Base-by-base conservation (phyloP, 192 early-diverging fungal genomes). In the Neocallimastix lanati region DNA sequence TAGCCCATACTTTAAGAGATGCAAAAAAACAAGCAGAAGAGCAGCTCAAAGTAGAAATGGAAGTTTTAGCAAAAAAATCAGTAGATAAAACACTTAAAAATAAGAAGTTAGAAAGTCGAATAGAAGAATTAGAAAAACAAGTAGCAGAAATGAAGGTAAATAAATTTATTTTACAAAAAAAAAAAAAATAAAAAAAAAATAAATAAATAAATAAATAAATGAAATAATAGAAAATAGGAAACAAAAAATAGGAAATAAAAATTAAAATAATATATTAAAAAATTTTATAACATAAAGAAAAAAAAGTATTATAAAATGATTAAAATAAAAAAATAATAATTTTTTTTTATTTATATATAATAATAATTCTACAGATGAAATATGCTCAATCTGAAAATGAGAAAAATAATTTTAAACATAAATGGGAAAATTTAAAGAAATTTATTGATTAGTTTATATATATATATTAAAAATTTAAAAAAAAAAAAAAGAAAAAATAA, bases 301-400 rank as follows among this genome's bases (percentile, higher is more conserved):
- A n/a, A n/a, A n/a, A n/a, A n/a, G n/a, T n/a, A n/a, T n/a, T n/a
- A n/a, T n/a, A n/a, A n/a, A n/a, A n/a, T n/a, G n/a, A n/a, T n/a
- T n/a, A n/a, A n/a, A n/a, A n/a, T n/a, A n/a, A n/a, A n/a, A n/a
- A n/a, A n/a, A n/a, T n/a, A n/a, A n/a, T n/a, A n/a, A n/a, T n/a
- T n/a, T n/a, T n/a, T n/a, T n/a, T n/a, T n/a, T n/a, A n/a, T n/a
- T n/a, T n/a, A n/a, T n/a, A n/a, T n/a, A n/a, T n/a, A n/a, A n/a
- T n/a, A n/a, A n/a, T n/a, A n/a, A 28, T 78, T 76, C 12, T 80
- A 58, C 27, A 96, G 84, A 85, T 91, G 82, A 83, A 89, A 77
- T 94, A 93, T 82, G 95, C 94, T 6, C 92, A 96, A 82, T 92
- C 88, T 82, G 96, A 96, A 82, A 93, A 91, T 82, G 92, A 97